Conservation (phyloP, 176 grass and related monocot species). For the Panicum miliaceum region DNA sequence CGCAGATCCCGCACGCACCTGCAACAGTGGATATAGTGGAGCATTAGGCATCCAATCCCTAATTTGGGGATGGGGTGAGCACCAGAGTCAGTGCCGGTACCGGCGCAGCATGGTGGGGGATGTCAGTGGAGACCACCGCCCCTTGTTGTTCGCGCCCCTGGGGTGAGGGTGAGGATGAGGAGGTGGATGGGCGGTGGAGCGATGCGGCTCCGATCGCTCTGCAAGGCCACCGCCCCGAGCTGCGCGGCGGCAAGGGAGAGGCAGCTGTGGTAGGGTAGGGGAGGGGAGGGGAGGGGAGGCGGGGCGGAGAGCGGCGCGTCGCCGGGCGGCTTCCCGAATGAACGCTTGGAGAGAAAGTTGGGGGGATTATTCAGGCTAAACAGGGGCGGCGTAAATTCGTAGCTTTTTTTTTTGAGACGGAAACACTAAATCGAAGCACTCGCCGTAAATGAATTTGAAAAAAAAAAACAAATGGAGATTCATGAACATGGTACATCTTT, state of each 20-base stretch:
- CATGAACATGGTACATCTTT: neutral
- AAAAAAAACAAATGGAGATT: neutral
- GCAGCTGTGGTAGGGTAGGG: neutral
- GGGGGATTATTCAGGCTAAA: neutral
- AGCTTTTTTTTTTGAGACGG: neutral
- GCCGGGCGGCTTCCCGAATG: conserved; percentile 35
- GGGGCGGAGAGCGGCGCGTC: conserved; percentile 32
- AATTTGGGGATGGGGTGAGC: neutral
- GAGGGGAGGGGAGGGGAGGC: neutral
- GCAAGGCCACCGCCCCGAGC: neutral
- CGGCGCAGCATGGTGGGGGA: conserved; percentile 56
- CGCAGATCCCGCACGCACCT: conserved; percentile 82
- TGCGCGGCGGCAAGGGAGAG: neutral
- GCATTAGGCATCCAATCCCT: conserved; percentile 46
- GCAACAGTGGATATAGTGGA: neutral
- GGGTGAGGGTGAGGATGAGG: neutral
- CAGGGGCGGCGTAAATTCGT: neutral
- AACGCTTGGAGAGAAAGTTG: neutral
- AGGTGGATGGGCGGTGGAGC: neutral
- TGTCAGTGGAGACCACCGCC: conserved; percentile 35
- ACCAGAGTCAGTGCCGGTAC: conserved; percentile 11
- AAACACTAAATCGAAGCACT: neutral
- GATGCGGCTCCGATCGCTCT: conserved; percentile 20
- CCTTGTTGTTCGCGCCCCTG: conserved; percentile 15
- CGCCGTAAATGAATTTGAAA: neutral